Conservation (phyloP, 805 yeast genomes). For the Candida chilensis region DNA sequence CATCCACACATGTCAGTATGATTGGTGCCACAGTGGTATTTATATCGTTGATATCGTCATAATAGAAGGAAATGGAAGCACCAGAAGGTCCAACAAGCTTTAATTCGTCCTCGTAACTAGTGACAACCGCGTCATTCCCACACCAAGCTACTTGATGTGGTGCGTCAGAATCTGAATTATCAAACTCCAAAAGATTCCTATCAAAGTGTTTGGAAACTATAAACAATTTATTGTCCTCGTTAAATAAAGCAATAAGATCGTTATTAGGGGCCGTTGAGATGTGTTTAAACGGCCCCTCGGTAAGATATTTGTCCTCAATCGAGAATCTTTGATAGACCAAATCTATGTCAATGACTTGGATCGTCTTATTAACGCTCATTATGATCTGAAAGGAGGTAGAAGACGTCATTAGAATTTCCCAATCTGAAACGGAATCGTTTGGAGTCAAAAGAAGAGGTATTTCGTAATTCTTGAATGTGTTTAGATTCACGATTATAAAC, state of each 20-base stretch:
- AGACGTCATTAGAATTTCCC: neutral
- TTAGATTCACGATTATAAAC: neutral
- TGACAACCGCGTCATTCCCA: slow-evolving; percentile 67
- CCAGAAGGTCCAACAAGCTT: slow-evolving; percentile 66
- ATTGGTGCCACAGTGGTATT: slow-evolving; percentile 15
- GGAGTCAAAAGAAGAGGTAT: neutral
- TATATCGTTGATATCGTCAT: slow-evolving; percentile 17
- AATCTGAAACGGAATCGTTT: neutral
- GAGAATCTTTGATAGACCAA: too few relatives aligned
- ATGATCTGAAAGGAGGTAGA: neutral
- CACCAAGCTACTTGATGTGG: slow-evolving; percentile 68
- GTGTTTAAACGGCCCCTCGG: slow-evolving; percentile 29
- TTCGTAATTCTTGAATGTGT: neutral
- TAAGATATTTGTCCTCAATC: slow-evolving; percentile 19
- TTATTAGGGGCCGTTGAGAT: slow-evolving; percentile 29
- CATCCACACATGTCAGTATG: slow-evolving; percentile 53
- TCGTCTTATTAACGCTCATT: neutral
- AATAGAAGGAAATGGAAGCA: slow-evolving; percentile 45
- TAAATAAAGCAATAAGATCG: slow-evolving; percentile 39
- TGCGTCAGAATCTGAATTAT: slow-evolving; percentile 23
- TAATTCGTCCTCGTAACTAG: slow-evolving; percentile 52
- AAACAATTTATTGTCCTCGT: slow-evolving; percentile 26
- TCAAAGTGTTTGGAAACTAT: slow-evolving; percentile 41
- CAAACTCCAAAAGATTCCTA: slow-evolving; percentile 32
- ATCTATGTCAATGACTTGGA: neutral